Base-by-base conservation (phyloP, 208 protist genomes). In the Trichomonas vaginalis region DNA sequence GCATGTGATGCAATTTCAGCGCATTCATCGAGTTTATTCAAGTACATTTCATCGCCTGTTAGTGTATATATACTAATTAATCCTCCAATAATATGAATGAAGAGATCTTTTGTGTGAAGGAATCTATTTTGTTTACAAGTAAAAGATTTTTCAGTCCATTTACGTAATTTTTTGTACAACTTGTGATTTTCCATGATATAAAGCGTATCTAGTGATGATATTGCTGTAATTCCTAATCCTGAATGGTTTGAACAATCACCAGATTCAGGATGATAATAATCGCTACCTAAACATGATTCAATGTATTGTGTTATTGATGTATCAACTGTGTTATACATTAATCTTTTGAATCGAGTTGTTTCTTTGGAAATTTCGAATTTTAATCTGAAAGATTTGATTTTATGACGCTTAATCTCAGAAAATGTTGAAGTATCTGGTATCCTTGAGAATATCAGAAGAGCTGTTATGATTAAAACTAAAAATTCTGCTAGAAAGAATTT, bases 21-120 rank as follows among this genome's bases (percentile, higher is more conserved):
- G 4, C 27, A 83, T 37, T 83, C 35, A 40, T 35, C 35, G 8
- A 83, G 35, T 40, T 83, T 83, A 83, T 83, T 62, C n/a, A 45
- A 97, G 95, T 82, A 97, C 96, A 21, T 96, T 79, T 23, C 97
- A 47, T 98, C 97, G 17, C 95, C 80, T 39, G 97, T 97, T 9
- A 98, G 90, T 21, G 97, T 56, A 90, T 98, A 98, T 23, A 96
- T 97, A 35, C 97, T 92, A 3, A 98, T 88, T 35, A 98, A 96
- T 23, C 97, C 97, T 27, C 97, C 97, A 21, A 98, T 40, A 51
- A 83, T 40, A 42, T 83, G 79, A 9, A 35, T 37, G 40, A 83
- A 42, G 14, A 83, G 12, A n/a, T 83, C 79, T 42, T 83, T 35
- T 35, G 79, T 83, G 12, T 35, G 35, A 12, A 83, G 6, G 15